Evolutionary conservation across 352 stramenopile genomes (phyloP), one percentile per base, ranked within the genome.

Genomic region (Phytophthora pisi): DNA sequence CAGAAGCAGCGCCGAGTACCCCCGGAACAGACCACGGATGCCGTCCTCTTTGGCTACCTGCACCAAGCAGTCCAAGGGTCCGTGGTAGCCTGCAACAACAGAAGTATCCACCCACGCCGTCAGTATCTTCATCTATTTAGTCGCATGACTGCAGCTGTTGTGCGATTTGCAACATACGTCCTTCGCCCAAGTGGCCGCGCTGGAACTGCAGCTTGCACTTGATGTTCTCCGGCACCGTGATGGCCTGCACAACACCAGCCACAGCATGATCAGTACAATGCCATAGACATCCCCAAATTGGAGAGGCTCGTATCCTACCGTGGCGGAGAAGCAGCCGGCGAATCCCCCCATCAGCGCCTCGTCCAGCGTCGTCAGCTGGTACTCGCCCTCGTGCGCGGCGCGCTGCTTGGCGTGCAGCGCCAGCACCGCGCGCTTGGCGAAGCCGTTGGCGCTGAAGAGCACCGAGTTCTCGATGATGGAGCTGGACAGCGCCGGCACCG

Each of bases 381-480:
- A 81, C 36, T 88, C 66, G 13, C 72, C 75, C 53, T 78, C 69
- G 57, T 84, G 67, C 30, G 81, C 72, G 16, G 72, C 69, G 30
- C 78, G 61, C 43, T 78, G 66, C 51, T 80, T 78, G 18, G 77
- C 72, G 63, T 92, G 79, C 60, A 91, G 49, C 20, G 79, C 75
- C 28, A 93, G 53, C 38, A 92, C 75, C 0, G 85, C 73, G 30
- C 88, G 88, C n/a, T 87, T 81, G 26, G 90, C 81, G 38, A 90
- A 78, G 16, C 89, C 89, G 52, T 96, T 96, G 46, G 84, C 88
- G 38, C 83, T 95, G 63, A 97, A 97, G 24, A 97, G 80, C 54
- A 97, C 90, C 49, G 90, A 89, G 74, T 97, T 97, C 56, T 97
- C 90, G 51, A 97, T 90, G 64, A 96, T 88, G 24, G 90, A 91